A percentile compares a stretch with the other conserved stretches of the same genome.
Evolutionary conservation across 2,329 filamentous ascomycete species (phyloP).

Genomic region (Hypoxylon sp.): DNA sequence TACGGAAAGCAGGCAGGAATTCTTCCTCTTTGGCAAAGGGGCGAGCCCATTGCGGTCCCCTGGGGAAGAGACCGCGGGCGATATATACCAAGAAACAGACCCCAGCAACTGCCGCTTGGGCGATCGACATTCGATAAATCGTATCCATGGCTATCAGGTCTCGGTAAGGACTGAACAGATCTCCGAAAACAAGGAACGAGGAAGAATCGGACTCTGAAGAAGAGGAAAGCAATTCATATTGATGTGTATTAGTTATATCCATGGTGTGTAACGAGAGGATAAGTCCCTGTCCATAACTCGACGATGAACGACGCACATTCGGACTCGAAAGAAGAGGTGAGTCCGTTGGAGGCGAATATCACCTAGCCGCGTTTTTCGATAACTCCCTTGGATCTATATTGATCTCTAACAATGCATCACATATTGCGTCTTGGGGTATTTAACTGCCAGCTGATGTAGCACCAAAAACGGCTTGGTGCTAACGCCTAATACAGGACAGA

Average conservation of each 20-base stretch:
- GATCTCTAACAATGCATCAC: not conserved
- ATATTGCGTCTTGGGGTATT: slow-evolving; percentile 6
- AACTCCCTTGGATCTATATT: not conserved
- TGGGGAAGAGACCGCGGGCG: slow-evolving; percentile 43
- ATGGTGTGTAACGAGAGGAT: slow-evolving; percentile 24
- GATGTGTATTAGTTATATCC: slow-evolving; percentile 25
- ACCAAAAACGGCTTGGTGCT: slow-evolving; percentile 9
- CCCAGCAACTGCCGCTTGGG: slow-evolving; percentile 49
- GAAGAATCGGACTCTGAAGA: slow-evolving; percentile 23
- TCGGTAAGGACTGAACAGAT: not conserved
- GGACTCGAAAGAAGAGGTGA: slow-evolving; percentile 8
- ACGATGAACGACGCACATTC: not conserved
- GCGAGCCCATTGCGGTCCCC: slow-evolving; percentile 56
- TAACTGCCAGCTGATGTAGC: slow-evolving; percentile 4
- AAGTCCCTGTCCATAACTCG: slow-evolving; percentile 16
- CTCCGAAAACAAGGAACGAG: slow-evolving; percentile 14
- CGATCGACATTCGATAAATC: slow-evolving; percentile 41
- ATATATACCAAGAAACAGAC: slow-evolving; percentile 50
- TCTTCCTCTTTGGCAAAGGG: slow-evolving; percentile 58
- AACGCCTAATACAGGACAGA: slow-evolving; percentile 12
- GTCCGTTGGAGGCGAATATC: slow-evolving; percentile 23
- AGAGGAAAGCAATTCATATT: slow-evolving; percentile 31
- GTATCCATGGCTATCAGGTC: slow-evolving; percentile 39
- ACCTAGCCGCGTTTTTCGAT: slow-evolving; percentile 21
- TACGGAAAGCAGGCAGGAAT: slow-evolving; percentile 20